Evolutionary conservation across 2,329 filamentous ascomycete genomes (phyloP).

Genomic region (Talaromyces sp.): DNA sequence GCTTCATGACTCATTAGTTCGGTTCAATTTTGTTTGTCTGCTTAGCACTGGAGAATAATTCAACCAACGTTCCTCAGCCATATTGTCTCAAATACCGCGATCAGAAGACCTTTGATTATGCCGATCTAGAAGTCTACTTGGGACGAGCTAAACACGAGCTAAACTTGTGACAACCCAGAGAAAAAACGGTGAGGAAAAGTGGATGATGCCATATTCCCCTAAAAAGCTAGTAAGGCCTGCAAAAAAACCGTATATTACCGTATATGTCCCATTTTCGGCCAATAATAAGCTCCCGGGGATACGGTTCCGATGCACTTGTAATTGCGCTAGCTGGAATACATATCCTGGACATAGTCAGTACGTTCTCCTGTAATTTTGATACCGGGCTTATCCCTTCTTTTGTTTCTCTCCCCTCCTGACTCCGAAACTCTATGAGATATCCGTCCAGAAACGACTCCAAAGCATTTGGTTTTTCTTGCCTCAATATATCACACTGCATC

Average conservation of each 20-base stretch:
- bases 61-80: not conserved
- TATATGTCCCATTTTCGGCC: not conserved
- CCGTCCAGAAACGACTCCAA: not conserved
- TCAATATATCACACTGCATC: not conserved
- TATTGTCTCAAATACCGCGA: not conserved
- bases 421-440: no score
- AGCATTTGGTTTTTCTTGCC: not conserved
- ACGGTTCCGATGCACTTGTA: slow-evolving; percentile 15
- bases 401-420: not conserved
- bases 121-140: not conserved
- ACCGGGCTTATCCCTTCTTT: not conserved
- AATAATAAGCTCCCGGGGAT: slow-evolving; percentile 14
- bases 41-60: not conserved
- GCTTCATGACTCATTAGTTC: not conserved
- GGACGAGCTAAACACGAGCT: not conserved
- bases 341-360: not conserved
- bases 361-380: not conserved
- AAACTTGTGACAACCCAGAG: not conserved
- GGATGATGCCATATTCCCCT: slow-evolving; percentile 1
- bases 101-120: not conserved
- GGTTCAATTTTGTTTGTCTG: not conserved
- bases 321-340: not conserved
- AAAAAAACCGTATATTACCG: not conserved
- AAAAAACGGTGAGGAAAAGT: slow-evolving; percentile 6
- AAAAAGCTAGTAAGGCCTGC: not conserved